phyloP scores from a whole-genome alignment of 2,329 filamentous ascomycete genomes.

The Paracoccidioides brasiliensis region DNA sequence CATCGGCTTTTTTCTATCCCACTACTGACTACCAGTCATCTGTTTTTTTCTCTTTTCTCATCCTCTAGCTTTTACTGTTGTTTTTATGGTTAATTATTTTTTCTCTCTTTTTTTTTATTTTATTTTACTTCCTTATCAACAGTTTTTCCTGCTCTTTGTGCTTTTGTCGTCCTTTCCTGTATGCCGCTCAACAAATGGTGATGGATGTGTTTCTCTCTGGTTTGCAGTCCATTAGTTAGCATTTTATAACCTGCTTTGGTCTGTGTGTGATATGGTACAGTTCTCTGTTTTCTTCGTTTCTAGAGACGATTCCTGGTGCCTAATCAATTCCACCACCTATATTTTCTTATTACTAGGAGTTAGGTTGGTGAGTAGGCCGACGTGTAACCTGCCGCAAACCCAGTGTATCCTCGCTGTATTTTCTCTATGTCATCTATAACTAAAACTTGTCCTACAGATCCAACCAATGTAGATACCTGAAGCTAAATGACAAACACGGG shows the following conservation, averaged over 20 bases:
- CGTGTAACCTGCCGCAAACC: too few relatives aligned
- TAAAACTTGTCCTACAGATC: too few relatives aligned
- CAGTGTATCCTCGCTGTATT: too few relatives aligned
- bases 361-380: too few relatives aligned
- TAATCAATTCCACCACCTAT: too few relatives aligned
- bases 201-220: too few relatives aligned
- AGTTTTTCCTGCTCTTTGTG: neutral
- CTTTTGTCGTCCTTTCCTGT: neutral
- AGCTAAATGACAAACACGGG: too few relatives aligned
- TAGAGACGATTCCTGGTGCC: neutral
- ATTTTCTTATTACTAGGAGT: too few relatives aligned
- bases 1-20: constrained; percentile 1
- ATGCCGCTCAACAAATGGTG: too few relatives aligned
- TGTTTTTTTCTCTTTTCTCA: constrained; percentile 4
- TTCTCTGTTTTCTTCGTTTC: neutral
- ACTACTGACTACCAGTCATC: constrained; percentile 1
- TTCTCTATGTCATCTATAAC: too few relatives aligned
- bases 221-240: neutral
- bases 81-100: constrained; percentile 1
- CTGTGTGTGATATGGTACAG: neutral
- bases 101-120: constrained; percentile 1
- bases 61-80: constrained; percentile 3
- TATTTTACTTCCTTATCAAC: neutral
- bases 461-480: too few relatives aligned
- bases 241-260: neutral